Percentiles rank a stretch among this genome's conserved stretches.
Evolutionary conservation across 2,329 filamentous ascomycete species (phyloP).

Genomic region (Penicillium sp.): DNA sequence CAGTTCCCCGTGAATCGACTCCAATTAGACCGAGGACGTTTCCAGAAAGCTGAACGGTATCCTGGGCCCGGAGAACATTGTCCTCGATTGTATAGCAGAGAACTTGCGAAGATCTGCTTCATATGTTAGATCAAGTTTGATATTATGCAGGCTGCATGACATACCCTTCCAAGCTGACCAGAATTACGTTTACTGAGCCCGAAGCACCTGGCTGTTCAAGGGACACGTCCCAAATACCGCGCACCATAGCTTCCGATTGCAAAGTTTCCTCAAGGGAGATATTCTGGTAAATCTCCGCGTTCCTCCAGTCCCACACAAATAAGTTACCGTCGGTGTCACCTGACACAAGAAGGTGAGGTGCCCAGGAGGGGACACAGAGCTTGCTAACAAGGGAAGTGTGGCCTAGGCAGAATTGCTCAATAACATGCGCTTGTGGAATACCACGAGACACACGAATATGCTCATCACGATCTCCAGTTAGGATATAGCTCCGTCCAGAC

Average conservation of each 20-base stretch:
- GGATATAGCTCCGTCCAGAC: constrained; percentile 57
- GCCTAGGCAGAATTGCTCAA: constrained; percentile 85
- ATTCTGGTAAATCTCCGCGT: constrained; percentile 34
- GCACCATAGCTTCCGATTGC: constrained; percentile 46
- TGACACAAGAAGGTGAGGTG: constrained; percentile 70
- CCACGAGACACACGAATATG: constrained; percentile 88
- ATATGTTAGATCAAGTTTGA: constrained; percentile 35
- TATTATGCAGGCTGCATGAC: constrained; percentile 18
- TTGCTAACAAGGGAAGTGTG: constrained; percentile 83
- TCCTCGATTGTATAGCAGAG: constrained; percentile 64
- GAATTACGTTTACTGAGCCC: constrained; percentile 30
- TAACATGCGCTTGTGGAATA: constrained; percentile 79
- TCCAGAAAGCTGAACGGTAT: constrained; percentile 59
- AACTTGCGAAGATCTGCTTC: constrained; percentile 64
- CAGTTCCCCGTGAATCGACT: constrained; percentile 28
- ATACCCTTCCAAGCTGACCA: constrained; percentile 63
- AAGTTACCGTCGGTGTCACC: constrained; percentile 82
- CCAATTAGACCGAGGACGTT: constrained; percentile 63
- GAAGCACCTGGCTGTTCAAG: constrained; percentile 18
- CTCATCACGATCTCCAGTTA: constrained; percentile 71
- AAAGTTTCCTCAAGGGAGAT: constrained; percentile 26
- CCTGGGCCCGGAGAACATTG: constrained; percentile 52
- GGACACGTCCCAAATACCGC: constrained; percentile 50
- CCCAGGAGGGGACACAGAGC: constrained; percentile 63
- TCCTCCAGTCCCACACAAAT: constrained; percentile 79